phyloP scores from a whole-genome alignment of 108 stramenopile species.

The Schizochytrium sp. region DNA sequence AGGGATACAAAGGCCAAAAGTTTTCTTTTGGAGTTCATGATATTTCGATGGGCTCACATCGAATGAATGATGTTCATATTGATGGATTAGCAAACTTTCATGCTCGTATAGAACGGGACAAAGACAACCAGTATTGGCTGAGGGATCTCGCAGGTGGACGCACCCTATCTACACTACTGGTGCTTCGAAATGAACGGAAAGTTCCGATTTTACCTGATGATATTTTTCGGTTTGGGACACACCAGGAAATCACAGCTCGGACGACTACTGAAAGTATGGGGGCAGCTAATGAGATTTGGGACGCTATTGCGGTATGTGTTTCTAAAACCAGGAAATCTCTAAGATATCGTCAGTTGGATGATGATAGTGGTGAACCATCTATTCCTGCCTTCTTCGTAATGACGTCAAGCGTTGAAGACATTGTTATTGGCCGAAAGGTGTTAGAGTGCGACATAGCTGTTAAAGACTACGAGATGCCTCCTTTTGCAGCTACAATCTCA shows the following conservation, averaged over 20 bases:
- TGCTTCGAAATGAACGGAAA: neutral
- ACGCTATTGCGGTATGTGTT: neutral
- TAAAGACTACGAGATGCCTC: slow-evolving; percentile 54
- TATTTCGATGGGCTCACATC: neutral
- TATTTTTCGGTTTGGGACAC: neutral
- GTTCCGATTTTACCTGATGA: neutral
- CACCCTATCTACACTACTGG: neutral
- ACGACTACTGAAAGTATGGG: neutral
- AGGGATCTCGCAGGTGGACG: neutral
- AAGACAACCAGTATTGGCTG: slow-evolving; percentile 28
- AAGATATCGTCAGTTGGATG: neutral
- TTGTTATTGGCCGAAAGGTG: slow-evolving; percentile 44
- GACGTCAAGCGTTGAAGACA: slow-evolving; percentile 2
- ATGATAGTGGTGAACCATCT: neutral
- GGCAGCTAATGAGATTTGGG: slow-evolving; percentile 15
- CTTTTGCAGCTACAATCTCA: slow-evolving; percentile 1
- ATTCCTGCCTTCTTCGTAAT: slow-evolving; percentile 5
- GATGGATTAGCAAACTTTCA: neutral
- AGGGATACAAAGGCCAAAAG: neutral
- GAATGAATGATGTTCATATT: neutral
- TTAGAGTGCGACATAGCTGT: slow-evolving; percentile 60
- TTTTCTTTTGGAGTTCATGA: slow-evolving; percentile 32
- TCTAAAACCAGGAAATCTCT: slow-evolving; percentile 31
- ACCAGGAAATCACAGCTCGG: neutral
- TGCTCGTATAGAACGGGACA: slow-evolving; percentile 33